Evolutionary conservation across 2,329 filamentous ascomycete genomes (phyloP).

Genomic region (Microdochium paspali): DNA sequence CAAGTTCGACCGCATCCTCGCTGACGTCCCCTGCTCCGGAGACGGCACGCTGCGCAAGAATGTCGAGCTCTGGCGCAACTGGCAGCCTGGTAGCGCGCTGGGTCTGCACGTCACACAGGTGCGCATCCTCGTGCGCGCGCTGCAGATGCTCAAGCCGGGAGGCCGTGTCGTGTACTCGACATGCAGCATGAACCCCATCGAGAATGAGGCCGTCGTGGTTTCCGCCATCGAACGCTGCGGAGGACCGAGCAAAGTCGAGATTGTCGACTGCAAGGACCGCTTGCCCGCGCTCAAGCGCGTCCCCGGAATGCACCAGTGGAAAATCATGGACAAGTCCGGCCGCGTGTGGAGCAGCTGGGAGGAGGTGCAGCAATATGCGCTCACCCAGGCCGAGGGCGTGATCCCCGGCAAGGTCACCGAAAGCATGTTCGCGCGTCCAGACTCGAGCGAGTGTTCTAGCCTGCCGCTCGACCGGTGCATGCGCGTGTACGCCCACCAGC

Average conservation of each 20-base stretch:
- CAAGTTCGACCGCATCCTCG: constrained; percentile 93
- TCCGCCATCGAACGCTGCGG: constrained; percentile 86
- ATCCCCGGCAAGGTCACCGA: constrained; percentile 61
- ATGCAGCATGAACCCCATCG: constrained; percentile 96
- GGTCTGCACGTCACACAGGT: constrained; percentile 82
- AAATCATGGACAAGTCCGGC: constrained; percentile 79
- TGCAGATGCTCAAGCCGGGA: constrained; percentile 93
- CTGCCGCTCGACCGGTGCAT: constrained; percentile 85
- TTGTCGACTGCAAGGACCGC: constrained; percentile 73
- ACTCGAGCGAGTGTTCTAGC: constrained; percentile 41
- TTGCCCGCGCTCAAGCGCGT: constrained; percentile 69
- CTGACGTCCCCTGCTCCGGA: constrained; percentile 93
- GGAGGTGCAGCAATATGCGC: constrained; percentile 63
- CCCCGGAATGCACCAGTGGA: constrained; percentile 74
- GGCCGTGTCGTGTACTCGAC: constrained; percentile 96
- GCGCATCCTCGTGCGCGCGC: constrained; percentile 79
- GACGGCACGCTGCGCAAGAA: constrained; percentile 95
- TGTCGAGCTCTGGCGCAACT: constrained; percentile 87
- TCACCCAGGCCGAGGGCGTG: constrained; percentile 47
- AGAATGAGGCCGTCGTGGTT: constrained; percentile 89
- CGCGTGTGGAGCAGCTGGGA: constrained; percentile 74
- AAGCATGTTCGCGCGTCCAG: constrained; percentile 71
- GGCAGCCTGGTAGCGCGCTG: constrained; percentile 78
- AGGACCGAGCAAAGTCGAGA: constrained; percentile 68
- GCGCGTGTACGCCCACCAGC: constrained; percentile 87